Evolutionary conservation across 2,329 filamentous ascomycete species (phyloP), one percentile per base, ranked within the genome.

Genomic region (Aspergillus oerlinghausenensis): DNA sequence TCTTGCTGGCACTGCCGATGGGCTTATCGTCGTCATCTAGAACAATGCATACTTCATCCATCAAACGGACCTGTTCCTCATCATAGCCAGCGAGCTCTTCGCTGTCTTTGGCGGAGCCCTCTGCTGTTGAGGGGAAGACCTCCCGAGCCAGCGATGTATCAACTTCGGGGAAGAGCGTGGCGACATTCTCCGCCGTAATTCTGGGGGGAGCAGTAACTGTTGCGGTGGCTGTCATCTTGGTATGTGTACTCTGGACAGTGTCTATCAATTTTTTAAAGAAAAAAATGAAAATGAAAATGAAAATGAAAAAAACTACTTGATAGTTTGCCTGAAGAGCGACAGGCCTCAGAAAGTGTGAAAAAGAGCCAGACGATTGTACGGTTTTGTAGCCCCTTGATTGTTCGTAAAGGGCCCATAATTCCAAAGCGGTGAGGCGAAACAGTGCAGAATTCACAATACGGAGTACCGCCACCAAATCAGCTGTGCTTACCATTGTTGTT

Each of bases 21-120:
- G 93, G 92, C 67, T 85, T 80, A 74, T 97, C 94, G 68, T 97
- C 84, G 68, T 96, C 87, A 75, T 97, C 93, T 49, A 95, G 80
- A 19, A 99, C 94, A 73, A 99, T 97, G 82, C 94, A 99, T 51
- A 97, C 89, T 80, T 97, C 94, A 70, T 99, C 93, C 94, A 99
- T 99, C 68, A 99, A 79, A 51, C 93, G 88, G 69, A 97, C 96
- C 79, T 99, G 94, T 80, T 97, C 93, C 74, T 90, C 93, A 79
- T 97, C 92, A 79, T 97, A 95, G 52, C 93, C 94, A 55, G 88
- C 88, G 48, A 97, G 83, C 57, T 91, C 90, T 52, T 84, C 82
- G 61, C 78, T 77, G 66, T 87, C 87, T 29, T 49, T 70, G 56
- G 71, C 70, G 49, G 56, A 63, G 57, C 59, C 66, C 51, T 55